These are phyloP conservation scores for Xylariaceae sp. DNA, from an alignment of 2,329 filamentous ascomycete genomes.

Conservation along the genomic window DNA sequence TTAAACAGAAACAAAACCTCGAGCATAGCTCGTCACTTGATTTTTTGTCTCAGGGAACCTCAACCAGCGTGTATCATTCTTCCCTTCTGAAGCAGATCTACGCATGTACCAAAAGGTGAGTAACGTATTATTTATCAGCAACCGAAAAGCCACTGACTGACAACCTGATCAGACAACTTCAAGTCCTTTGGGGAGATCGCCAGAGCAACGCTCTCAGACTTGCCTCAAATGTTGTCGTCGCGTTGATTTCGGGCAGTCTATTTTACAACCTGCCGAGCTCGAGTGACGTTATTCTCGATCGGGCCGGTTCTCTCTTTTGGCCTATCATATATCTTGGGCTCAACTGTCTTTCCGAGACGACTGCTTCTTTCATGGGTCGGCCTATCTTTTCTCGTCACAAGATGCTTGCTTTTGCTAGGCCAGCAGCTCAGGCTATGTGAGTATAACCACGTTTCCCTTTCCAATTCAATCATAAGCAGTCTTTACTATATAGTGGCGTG, in stretches of 20 bases:
- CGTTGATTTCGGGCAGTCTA: slow-evolving; percentile 33
- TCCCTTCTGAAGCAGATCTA: slow-evolving; percentile 2
- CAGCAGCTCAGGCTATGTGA: slow-evolving; percentile 51
- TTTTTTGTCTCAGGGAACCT: slow-evolving; percentile 48
- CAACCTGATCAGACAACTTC: slow-evolving; percentile 21
- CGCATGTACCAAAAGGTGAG: slow-evolving; percentile 7
- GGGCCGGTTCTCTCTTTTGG: slow-evolving; percentile 62
- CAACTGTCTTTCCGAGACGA: slow-evolving; percentile 59
- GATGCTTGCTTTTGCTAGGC: slow-evolving; percentile 45
- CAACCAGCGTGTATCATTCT: slow-evolving; percentile 5
- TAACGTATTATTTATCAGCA: not conserved
- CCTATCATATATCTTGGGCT: slow-evolving; percentile 62
- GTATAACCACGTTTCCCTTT: no score
- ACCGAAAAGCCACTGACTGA: not conserved
- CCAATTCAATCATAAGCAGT: no score
- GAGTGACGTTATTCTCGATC: slow-evolving; percentile 53
- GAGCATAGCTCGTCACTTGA: slow-evolving; percentile 53
- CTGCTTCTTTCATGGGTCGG: slow-evolving; percentile 58
- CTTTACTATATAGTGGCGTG: no score
- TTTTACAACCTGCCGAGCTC: slow-evolving; percentile 32
- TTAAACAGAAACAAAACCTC: slow-evolving; percentile 31
- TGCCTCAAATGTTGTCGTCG: slow-evolving; percentile 28
- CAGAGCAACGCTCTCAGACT: slow-evolving; percentile 21
- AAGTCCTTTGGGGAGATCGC: slow-evolving; percentile 34
- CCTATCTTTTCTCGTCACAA: slow-evolving; percentile 70